Conservation (phyloP, 495 filamentous ascomycete genomes). For the Podospora pseudopauciseta region DNA sequence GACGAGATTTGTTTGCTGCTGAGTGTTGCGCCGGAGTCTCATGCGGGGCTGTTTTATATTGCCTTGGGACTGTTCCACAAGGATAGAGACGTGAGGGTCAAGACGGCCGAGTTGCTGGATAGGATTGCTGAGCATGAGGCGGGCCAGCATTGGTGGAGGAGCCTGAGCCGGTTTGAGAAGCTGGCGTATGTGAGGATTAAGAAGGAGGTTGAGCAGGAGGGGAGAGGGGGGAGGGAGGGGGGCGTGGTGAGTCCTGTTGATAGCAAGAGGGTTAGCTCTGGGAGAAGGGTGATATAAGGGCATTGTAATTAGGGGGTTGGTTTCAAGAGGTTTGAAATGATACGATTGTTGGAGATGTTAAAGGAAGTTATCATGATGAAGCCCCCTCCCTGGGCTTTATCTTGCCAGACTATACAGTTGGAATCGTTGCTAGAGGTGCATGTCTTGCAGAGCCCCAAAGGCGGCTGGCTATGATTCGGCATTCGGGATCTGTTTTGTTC, state of each 20-base stretch:
- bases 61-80: constrained; percentile 93
- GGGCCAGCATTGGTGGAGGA: constrained; percentile 88
- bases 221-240: constrained; percentile 18
- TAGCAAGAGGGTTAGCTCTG: constrained; percentile 16
- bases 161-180: constrained; percentile 83
- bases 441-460: not conserved
- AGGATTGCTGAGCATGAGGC: constrained; percentile 82
- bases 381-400: not conserved
- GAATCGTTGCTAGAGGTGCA: not conserved
- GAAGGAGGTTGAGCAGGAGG: constrained; percentile 56
- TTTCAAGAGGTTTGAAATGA: not conserved
- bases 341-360: not conserved
- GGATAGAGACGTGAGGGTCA: constrained; percentile 68
- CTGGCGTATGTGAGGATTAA: constrained; percentile 67
- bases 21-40: constrained; percentile 77
- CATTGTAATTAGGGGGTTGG: not conserved
- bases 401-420: not conserved
- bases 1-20: constrained; percentile 88
- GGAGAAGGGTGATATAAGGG: not conserved
- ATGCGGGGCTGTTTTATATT: constrained; percentile 88
- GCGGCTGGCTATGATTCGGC: not conserved
- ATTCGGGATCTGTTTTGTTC: not conserved
- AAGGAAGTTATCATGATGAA: too few species aligned
- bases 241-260: constrained; percentile 14
- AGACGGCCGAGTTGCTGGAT: constrained; percentile 75